A percentile compares a stretch with the other conserved stretches of the same genome.
phyloP scores from a whole-genome alignment of 192 early-diverging fungal species.

The Radiomyces spectabilis region DNA sequence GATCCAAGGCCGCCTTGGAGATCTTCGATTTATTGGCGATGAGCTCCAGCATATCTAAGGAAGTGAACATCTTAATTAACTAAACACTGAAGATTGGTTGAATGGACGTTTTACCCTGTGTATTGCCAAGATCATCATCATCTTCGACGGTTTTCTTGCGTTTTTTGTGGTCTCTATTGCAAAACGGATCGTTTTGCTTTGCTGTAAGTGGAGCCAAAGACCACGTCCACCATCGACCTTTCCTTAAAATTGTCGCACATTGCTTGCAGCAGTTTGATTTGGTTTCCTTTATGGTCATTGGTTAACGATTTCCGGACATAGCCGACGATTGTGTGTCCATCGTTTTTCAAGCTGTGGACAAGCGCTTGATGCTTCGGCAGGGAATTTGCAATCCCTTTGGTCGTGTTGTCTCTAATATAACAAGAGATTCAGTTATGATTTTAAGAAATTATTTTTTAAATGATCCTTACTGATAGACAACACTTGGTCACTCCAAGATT shows the following conservation, averaged over 20 bases:
- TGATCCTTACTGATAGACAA: no score
- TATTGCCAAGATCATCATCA: conserved; percentile 9
- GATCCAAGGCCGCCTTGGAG: conserved; percentile 2
- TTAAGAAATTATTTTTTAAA: no score
- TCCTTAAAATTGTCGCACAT: conserved; percentile 11
- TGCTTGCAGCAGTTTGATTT: not conserved
- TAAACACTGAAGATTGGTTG: not conserved
- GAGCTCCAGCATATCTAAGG: conserved; percentile 3
- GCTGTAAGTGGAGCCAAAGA: conserved; percentile 6
- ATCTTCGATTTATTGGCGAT: conserved; percentile 1
- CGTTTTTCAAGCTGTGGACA: conserved; percentile 3
- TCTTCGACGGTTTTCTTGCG: conserved; percentile 2
- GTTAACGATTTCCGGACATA: conserved; percentile 4
- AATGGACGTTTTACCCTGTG: conserved; percentile 3
- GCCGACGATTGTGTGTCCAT: conserved; percentile 6
- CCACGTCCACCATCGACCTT: conserved; percentile 5
- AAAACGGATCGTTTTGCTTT: conserved; percentile 2
- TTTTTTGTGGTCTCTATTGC: not conserved
- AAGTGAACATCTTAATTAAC: no score
- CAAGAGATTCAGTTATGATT: no score
- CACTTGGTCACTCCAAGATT: no score
- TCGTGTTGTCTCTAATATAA: no score
- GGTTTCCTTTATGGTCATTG: conserved; percentile 3
- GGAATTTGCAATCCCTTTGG: no score
- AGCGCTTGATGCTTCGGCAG: conserved; percentile 10